Conservation (phyloP, 2,329 filamentous ascomycete species). For the Fusarium continuum region DNA sequence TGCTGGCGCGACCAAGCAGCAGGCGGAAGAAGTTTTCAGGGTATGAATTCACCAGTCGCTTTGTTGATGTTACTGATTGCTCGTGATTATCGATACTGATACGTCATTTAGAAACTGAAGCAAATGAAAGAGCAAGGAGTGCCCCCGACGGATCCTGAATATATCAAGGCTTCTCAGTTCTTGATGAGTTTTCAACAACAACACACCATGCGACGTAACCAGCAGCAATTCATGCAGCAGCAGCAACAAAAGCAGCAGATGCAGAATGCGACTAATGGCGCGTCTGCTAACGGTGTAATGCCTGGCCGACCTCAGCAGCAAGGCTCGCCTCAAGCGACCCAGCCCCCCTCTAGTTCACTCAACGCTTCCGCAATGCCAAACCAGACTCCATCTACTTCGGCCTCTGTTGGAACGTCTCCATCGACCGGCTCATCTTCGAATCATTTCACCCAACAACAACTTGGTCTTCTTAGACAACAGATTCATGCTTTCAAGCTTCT, state of each 20-base stretch:
- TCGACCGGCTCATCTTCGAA: slow-evolving; percentile 52
- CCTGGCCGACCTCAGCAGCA: slow-evolving; percentile 54
- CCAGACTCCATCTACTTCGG: slow-evolving; percentile 45
- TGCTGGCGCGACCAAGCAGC: slow-evolving; percentile 75
- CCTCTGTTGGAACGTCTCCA: slow-evolving; percentile 46
- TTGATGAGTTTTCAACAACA: slow-evolving; percentile 76
- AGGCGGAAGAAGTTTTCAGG: slow-evolving; percentile 77
- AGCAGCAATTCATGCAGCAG: slow-evolving; percentile 55
- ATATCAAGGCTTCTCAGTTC: slow-evolving; percentile 81
- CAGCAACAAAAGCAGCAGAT: slow-evolving; percentile 55
- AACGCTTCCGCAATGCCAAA: slow-evolving; percentile 53
- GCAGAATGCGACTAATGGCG: slow-evolving; percentile 65
- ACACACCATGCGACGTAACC: slow-evolving; percentile 62
- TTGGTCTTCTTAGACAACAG: slow-evolving; percentile 81
- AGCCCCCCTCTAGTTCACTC: slow-evolving; percentile 48
- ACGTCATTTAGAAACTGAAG: slow-evolving; percentile 75
- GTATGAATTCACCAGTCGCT: slow-evolving; percentile 56
- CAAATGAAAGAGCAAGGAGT: slow-evolving; percentile 89
- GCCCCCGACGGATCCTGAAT: slow-evolving; percentile 84
- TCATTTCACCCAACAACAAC: slow-evolving; percentile 81
- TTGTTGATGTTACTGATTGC: neutral
- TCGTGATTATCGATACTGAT: slow-evolving; percentile 28
- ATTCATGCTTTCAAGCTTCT: slow-evolving; percentile 92
- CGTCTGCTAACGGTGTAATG: slow-evolving; percentile 57
- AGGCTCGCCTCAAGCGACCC: slow-evolving; percentile 45